Evolutionary conservation across 2,329 filamentous ascomycete species (phyloP).

Genomic region (Triangularia setosa): DNA sequence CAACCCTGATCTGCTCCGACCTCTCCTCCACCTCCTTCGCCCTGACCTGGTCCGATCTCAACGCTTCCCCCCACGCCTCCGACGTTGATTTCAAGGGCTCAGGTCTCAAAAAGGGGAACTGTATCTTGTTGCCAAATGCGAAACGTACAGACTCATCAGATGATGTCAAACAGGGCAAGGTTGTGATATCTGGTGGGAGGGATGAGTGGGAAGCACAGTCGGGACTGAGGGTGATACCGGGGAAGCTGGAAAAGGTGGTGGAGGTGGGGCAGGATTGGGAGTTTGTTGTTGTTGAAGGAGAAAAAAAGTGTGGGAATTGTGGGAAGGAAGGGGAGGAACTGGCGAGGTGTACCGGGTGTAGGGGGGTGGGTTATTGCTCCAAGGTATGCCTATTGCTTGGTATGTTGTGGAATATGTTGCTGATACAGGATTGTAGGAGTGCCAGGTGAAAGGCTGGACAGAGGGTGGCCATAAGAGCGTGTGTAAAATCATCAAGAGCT

Average conservation of each 20-base stretch:
- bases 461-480: constrained; percentile 41
- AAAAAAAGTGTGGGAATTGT: constrained; percentile 28
- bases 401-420: constrained; percentile 6
- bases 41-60: constrained; percentile 41
- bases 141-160: constrained; percentile 31
- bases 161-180: constrained; percentile 37
- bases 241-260: constrained; percentile 29
- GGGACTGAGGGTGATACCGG: constrained; percentile 35
- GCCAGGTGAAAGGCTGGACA: constrained; percentile 41
- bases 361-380: constrained; percentile 42
- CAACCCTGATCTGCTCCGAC: constrained; percentile 45
- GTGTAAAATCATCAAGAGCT: constrained; percentile 41
- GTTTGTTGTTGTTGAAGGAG: constrained; percentile 9
- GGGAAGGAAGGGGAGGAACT: constrained; percentile 29
- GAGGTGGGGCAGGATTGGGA: constrained; percentile 22
- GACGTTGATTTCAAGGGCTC: constrained; percentile 29
- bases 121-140: constrained; percentile 37
- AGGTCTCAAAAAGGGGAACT: constrained; percentile 37
- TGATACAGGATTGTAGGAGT: constrained; percentile 31
- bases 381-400: constrained; percentile 31
- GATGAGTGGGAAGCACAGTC: constrained; percentile 21
- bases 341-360: constrained; percentile 42
- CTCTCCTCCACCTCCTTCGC: constrained; percentile 39
- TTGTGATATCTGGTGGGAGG: constrained; percentile 22
- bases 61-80: constrained; percentile 4